These are phyloP conservation scores for Grigorovia humatica DNA, from an alignment of 805 yeast species.

Conservation along the genomic window DNA sequence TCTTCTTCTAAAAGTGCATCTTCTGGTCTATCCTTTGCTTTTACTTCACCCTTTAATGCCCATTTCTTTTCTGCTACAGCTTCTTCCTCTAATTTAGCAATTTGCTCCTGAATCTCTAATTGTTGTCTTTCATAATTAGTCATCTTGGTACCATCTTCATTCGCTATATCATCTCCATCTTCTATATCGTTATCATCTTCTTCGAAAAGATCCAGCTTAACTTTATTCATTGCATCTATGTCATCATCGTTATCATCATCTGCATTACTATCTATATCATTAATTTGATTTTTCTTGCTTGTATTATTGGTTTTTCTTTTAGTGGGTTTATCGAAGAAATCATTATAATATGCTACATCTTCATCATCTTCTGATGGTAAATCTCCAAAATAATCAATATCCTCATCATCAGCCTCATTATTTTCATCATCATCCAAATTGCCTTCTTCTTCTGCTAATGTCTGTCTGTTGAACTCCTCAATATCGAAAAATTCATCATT, in stretches of 20 bases:
- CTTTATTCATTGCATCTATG: conserved; percentile 46
- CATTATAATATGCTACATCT: conserved; percentile 51
- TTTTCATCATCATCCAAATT: conserved; percentile 36
- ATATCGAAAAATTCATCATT: conserved; percentile 80
- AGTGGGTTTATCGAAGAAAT: conserved; percentile 45
- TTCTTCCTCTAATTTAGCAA: conserved; percentile 70
- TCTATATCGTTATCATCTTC: conserved; percentile 29
- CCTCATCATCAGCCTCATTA: conserved; percentile 34
- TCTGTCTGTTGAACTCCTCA: conserved; percentile 71
- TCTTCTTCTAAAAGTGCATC: conserved; percentile 78
- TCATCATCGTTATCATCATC: conserved; percentile 36
- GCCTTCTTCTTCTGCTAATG: conserved; percentile 49
- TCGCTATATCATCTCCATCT: conserved; percentile 12
- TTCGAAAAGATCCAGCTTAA: conserved; percentile 50
- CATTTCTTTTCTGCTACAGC: conserved; percentile 85
- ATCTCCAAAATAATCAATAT: conserved; percentile 42
- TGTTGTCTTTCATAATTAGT: conserved; percentile 84
- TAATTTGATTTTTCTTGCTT: conserved; percentile 4
- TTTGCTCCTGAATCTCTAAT: conserved; percentile 62
- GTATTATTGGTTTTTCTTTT: conserved; percentile 1
- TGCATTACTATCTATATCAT: conserved; percentile 8
- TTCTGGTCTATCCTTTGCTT: conserved; percentile 66
- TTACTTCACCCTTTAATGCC: conserved; percentile 91
- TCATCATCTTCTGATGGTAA: conserved; percentile 43
- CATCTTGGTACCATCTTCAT: conserved; percentile 29